Evolutionary conservation across 352 stramenopile species (phyloP).

Genomic region (Nannochloropsis limnetica): DNA sequence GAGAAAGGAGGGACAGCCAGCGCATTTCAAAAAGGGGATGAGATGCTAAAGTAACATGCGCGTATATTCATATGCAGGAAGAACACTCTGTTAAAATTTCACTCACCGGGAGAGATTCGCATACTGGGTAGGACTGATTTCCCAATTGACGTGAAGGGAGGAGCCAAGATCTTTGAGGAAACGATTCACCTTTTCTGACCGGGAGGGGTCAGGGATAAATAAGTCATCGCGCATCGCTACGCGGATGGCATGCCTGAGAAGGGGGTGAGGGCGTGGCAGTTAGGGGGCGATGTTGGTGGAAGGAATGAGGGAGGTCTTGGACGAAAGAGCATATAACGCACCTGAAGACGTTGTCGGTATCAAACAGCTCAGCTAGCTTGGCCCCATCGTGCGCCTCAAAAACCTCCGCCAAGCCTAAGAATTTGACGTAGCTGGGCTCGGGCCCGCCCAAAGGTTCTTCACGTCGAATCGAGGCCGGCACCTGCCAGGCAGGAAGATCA

Average conservation of each 20-base stretch:
- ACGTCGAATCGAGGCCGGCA: not conserved
- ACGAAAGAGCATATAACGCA: not conserved
- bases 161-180: constrained; percentile 27
- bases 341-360: not conserved
- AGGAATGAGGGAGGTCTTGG: not conserved
- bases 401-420: constrained; percentile 20
- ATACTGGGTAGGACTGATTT: constrained; percentile 5
- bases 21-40: too few species aligned
- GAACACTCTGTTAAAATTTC: too few species aligned
- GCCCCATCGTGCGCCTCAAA: not conserved
- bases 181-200: constrained; percentile 5
- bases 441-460: not conserved
- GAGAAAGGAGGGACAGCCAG: not conserved
- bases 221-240: constrained; percentile 21
- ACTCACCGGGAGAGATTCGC: not conserved
- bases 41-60: not conserved
- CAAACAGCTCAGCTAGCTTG: constrained; percentile 1
- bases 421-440: not conserved
- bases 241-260: constrained; percentile 18
- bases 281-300: not conserved
- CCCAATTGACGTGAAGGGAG: constrained; percentile 2
- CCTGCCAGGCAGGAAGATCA: not conserved
- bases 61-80: not conserved
- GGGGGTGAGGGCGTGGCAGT: not conserved
- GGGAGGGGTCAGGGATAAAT: not conserved